phyloP scores from a whole-genome alignment of 208 protist genomes.

The Porcisia hertigi region DNA sequence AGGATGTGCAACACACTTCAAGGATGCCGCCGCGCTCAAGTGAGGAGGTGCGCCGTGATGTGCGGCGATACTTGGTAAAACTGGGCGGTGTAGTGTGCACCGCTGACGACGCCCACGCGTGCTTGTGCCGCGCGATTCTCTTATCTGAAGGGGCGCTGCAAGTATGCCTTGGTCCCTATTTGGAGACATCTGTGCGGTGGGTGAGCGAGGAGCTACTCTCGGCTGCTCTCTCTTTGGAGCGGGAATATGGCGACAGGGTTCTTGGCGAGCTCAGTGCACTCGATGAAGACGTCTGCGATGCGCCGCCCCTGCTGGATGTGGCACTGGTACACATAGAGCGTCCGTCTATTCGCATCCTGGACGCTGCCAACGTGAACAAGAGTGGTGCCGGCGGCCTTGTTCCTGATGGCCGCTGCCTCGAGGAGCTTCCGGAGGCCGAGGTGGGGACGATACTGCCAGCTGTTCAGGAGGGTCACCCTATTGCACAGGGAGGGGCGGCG shows the following conservation, averaged over 20 bases:
- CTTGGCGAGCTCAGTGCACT: conserved; percentile 26
- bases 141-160: conserved; percentile 36
- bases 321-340: conserved; percentile 13
- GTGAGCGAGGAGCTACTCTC: conserved; percentile 55
- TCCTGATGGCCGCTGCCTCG: not conserved
- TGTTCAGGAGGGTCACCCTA: conserved; percentile 16
- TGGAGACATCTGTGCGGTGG: conserved; percentile 36
- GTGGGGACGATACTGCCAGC: conserved; percentile 19
- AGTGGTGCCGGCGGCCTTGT: not conserved
- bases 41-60: conserved; percentile 37
- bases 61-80: conserved; percentile 38
- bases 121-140: conserved; percentile 41
- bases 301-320: conserved; percentile 17
- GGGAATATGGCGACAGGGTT: conserved; percentile 27
- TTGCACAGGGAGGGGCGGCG: not conserved
- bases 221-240: conserved; percentile 38
- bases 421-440: conserved; percentile 23
- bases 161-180: conserved; percentile 36
- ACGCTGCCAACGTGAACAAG: conserved; percentile 7
- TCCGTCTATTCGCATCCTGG: conserved; percentile 21
- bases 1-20: conserved; percentile 6
- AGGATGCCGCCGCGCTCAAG: conserved; percentile 16
- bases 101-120: conserved; percentile 49
- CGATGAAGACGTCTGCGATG: conserved; percentile 14
- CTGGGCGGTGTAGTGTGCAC: conserved; percentile 40